Evolutionary conservation across 768 basidiomycete genomes (phyloP).

Genomic region (Omphalotus guepiniiformis): DNA sequence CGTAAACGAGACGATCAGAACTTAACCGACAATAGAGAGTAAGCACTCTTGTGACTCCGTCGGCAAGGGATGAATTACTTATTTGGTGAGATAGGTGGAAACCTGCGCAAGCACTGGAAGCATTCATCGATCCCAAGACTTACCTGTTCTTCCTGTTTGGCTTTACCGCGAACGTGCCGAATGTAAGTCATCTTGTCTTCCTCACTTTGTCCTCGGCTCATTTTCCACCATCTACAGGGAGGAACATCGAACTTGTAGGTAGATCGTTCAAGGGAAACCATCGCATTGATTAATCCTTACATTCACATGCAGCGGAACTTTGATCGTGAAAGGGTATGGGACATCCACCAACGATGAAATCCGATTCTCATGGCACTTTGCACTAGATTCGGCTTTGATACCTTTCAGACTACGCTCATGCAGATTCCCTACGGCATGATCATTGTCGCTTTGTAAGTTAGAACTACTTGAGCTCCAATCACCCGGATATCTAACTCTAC

Average conservation of each 20-base stretch:
- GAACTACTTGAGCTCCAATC: too few species aligned
- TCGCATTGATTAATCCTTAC: neutral
- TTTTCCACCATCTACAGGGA: conserved; percentile 10
- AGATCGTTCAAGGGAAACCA: too few species aligned
- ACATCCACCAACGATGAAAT: too few species aligned
- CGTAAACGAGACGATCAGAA: conserved; percentile 27
- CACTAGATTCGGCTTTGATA: conserved; percentile 24
- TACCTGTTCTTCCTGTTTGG: conserved; percentile 29
- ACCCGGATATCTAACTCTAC: too few species aligned
- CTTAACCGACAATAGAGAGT: conserved; percentile 23
- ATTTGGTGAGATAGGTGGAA: conserved; percentile 13
- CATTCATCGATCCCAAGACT: conserved; percentile 28
- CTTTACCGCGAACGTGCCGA: conserved; percentile 22
- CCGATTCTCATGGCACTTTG: neutral
- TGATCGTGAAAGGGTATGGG: conserved; percentile 21
- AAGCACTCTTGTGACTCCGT: neutral
- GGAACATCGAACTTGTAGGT: conserved; percentile 25
- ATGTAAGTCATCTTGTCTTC: conserved; percentile 10
- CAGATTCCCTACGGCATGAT: conserved; percentile 21
- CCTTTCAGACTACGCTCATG: conserved; percentile 23
- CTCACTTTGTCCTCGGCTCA: neutral
- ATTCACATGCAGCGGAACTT: conserved; percentile 15
- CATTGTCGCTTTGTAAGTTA: conserved; percentile 16
- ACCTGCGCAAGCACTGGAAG: conserved; percentile 19
- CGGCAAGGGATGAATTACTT: neutral